phyloP scores from a whole-genome alignment of 108 stramenopile genomes.

The Epipyxis sp. region DNA sequence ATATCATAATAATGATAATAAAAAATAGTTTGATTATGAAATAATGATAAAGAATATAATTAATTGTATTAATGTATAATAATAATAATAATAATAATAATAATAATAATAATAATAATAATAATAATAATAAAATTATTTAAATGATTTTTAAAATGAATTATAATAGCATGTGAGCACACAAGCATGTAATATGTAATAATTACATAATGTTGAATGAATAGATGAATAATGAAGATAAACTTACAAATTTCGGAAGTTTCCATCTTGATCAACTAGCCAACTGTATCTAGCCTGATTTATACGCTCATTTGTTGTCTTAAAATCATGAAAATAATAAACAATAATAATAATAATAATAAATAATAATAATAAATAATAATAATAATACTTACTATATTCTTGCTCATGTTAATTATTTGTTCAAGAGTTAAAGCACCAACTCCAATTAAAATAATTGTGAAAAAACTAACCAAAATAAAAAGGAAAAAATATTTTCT shows the following conservation, averaged over 20 bases:
- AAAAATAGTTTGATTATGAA: too few relatives aligned
- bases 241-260: background rate
- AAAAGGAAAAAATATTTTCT: background rate
- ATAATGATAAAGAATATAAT: too few relatives aligned
- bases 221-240: too few relatives aligned
- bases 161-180: too few relatives aligned
- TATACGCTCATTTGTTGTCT: conserved; percentile 27
- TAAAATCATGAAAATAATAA: background rate
- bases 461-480: background rate
- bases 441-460: background rate
- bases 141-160: too few relatives aligned
- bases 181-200: too few relatives aligned
- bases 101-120: too few relatives aligned
- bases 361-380: background rate
- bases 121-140: too few relatives aligned
- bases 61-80: too few relatives aligned
- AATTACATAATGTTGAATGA: too few relatives aligned
- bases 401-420: background rate
- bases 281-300: conserved; percentile 3
- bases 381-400: background rate
- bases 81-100: too few relatives aligned
- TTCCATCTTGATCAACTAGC: background rate
- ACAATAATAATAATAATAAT: background rate
- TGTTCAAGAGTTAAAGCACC: background rate
- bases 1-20: too few relatives aligned